phyloP scores from a whole-genome alignment of 139 green algal species.

The Coelastrella sp. region DNA sequence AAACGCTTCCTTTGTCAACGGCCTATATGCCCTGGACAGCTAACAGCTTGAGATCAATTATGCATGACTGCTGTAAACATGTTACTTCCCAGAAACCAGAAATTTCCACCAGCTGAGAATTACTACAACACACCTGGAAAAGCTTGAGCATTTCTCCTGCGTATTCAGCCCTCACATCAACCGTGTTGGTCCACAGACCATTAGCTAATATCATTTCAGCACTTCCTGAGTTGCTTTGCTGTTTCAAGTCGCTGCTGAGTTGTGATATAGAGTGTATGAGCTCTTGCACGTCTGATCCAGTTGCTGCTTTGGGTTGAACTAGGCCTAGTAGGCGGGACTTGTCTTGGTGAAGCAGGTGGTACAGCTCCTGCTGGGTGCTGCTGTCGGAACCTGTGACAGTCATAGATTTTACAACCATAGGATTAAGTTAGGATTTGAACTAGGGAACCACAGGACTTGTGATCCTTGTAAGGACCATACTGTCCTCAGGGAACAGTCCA shows the following conservation, averaged over 20 bases:
- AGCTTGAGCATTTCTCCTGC: slow-evolving; percentile 16
- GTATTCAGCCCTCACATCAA: background rate
- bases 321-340: slow-evolving; percentile 28
- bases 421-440: background rate
- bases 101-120: too few relatives aligned
- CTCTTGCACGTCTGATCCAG: background rate
- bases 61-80: too few relatives aligned
- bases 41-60: too few relatives aligned
- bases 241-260: slow-evolving; percentile 10
- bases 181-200: slow-evolving; percentile 11
- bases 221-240: background rate
- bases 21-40: too few relatives aligned
- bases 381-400: background rate
- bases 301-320: background rate
- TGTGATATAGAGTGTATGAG: background rate
- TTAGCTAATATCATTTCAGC: slow-evolving; percentile 25
- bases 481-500: too few relatives aligned
- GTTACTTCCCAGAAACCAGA: too few relatives aligned
- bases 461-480: too few relatives aligned
- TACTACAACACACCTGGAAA: slow-evolving; percentile 12
- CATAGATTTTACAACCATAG: too few relatives aligned
- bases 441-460: background rate
- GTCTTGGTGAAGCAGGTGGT: slow-evolving; percentile 37
- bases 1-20: too few relatives aligned
- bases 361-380: slow-evolving; percentile 19